These are phyloP conservation scores for Boletus coccyginus DNA, from an alignment of 768 basidiomycete genomes.

Conservation along the genomic window DNA sequence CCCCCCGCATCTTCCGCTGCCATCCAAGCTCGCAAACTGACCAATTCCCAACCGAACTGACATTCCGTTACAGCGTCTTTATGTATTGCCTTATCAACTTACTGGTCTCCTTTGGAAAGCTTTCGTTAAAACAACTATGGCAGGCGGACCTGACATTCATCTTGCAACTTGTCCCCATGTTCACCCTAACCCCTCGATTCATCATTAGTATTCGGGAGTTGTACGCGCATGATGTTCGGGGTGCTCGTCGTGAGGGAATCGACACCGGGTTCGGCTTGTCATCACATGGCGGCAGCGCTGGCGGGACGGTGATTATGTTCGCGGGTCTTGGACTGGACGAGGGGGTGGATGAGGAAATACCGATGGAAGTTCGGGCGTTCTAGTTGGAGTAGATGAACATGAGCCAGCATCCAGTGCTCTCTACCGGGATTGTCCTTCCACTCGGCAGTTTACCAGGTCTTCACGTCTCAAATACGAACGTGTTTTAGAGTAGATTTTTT, in stretches of 20 bases:
- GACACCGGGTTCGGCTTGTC: neutral
- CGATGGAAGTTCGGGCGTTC: neutral
- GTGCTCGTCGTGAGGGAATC: neutral
- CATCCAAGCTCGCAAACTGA: neutral
- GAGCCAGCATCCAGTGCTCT: neutral
- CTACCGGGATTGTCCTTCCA: neutral
- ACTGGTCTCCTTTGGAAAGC: neutral
- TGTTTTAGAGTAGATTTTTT: neutral
- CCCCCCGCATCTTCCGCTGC: neutral
- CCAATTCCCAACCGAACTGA: neutral
- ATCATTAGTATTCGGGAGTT: neutral
- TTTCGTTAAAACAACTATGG: neutral
- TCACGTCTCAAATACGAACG: neutral
- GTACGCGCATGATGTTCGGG: neutral
- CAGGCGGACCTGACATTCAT: neutral
- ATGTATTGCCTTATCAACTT: neutral
- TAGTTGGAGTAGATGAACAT: neutral
- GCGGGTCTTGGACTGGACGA: neutral
- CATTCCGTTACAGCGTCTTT: neutral
- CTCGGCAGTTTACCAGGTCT: neutral
- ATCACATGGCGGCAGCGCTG: neutral
- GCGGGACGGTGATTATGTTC: neutral
- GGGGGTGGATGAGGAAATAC: neutral
- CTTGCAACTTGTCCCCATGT: neutral
- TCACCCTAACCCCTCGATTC: neutral